Base-by-base conservation (phyloP, 2,329 filamentous ascomycete genomes). In the Septoria petroselini region DNA sequence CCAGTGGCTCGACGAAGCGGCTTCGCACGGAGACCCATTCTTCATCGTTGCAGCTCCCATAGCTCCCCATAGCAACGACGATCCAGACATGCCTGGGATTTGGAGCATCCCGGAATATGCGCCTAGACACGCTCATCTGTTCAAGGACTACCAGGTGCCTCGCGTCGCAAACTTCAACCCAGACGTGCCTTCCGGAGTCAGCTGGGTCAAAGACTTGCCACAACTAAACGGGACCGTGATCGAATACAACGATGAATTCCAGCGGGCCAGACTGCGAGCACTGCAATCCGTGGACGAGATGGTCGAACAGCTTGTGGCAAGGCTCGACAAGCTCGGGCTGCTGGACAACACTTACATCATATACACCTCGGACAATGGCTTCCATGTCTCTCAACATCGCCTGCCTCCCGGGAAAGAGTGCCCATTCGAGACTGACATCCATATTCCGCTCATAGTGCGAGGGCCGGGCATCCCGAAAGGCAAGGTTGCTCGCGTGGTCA, bases 111-210 rank as follows among this genome's bases (percentile, higher is more conserved):
- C 62, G 6, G 31, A 55, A n/a, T 58, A 60, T 21, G 60, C 61
- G 1, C 48, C 56, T 11, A 38, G 83, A 35, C 84, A 89, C 55
- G 70, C 75, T 33, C 67, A 84, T 62, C 73, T 87, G 0, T 89
- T 88, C 63, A 65, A 74, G 1, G 75, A 79, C 19, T 76, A 73
- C 0, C 76, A 73, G 23, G 76, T 86, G 0, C 85, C 85, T 0
- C 72, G 85, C 3, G 82, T 76, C 0, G 68, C 73, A 0, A 80
- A 82, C 62, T 88, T 88, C 67, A 88, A 88, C 57, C 83, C 84
- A 6, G 44, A 55, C 12, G 6, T 70, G 62, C 64, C 71, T 7
- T 71, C 68, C 31, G 73, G 75, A 4, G 74, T 70, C 2, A 72
- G 70, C 47, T 79, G 75, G 75, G 63, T 79, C 29, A 63, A 58